phyloP scores from a whole-genome alignment of 306 rosid genomes.

The Prunus armeniaca region DNA sequence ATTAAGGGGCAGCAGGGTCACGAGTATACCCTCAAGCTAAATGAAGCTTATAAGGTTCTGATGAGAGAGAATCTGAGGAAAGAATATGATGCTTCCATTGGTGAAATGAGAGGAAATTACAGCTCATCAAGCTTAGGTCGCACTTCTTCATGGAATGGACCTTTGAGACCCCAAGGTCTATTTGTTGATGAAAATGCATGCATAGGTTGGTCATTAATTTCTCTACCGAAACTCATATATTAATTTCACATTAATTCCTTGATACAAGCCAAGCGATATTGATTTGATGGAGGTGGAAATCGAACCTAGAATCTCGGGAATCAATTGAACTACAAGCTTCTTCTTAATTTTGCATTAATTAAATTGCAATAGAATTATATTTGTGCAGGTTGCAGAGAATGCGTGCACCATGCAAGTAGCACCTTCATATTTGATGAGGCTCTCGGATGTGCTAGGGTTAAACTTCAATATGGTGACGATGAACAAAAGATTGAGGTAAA shows the following conservation, averaged over 20 bases:
- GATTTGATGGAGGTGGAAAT: too few species aligned
- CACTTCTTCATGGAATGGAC: slow-evolving; percentile 75
- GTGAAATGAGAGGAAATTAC: slow-evolving; percentile 31
- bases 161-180: slow-evolving; percentile 60
- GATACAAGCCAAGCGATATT: too few species aligned
- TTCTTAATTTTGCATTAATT: neutral
- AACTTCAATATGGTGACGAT: slow-evolving; percentile 65
- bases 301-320: too few species aligned
- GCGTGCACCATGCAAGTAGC: slow-evolving; percentile 63
- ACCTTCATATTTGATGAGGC: slow-evolving; percentile 68
- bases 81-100: slow-evolving; percentile 58
- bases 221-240: neutral
- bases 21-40: slow-evolving; percentile 54
- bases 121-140: slow-evolving; percentile 34
- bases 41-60: slow-evolving; percentile 72
- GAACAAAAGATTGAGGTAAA: slow-evolving; percentile 60
- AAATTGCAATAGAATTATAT: neutral
- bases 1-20: slow-evolving; percentile 46
- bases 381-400: slow-evolving; percentile 66
- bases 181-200: slow-evolving; percentile 87
- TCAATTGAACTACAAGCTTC: too few species aligned
- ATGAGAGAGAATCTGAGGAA: slow-evolving; percentile 53
- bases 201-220: slow-evolving; percentile 45
- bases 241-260: too few species aligned
- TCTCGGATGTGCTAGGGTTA: slow-evolving; percentile 68